Conservation (phyloP, 352 stramenopile species). For the Elongisporangium anandrum region DNA sequence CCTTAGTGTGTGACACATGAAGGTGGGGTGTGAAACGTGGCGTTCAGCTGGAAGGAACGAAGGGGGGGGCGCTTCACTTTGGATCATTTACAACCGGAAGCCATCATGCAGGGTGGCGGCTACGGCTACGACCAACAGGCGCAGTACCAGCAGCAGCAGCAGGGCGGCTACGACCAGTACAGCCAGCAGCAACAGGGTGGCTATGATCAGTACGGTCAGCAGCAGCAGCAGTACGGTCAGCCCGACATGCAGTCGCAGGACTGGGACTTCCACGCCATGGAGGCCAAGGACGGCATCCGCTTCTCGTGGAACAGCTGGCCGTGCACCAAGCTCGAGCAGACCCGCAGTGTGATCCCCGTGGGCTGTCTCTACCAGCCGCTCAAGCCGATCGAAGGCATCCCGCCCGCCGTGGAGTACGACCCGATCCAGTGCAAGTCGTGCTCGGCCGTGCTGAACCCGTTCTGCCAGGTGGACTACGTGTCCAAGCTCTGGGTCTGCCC, state of each 20-base stretch:
- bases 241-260: slow-evolving; percentile 73
- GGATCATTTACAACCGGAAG: slow-evolving; percentile 4
- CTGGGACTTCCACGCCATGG: slow-evolving; percentile 83
- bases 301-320: slow-evolving; percentile 99
- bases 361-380: slow-evolving; percentile 95
- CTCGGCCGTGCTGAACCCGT: slow-evolving; percentile 97
- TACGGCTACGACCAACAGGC: slow-evolving; percentile 34
- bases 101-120: slow-evolving; percentile 45
- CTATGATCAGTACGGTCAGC: slow-evolving; percentile 26
- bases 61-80: slow-evolving; percentile 2
- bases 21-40: background rate
- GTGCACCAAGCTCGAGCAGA: slow-evolving; percentile 96
- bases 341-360: slow-evolving; percentile 96
- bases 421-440: slow-evolving; percentile 98
- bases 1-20: background rate
- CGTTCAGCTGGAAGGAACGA: slow-evolving; percentile 1
- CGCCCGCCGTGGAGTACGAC: slow-evolving; percentile 95
- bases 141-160: slow-evolving; percentile 41
- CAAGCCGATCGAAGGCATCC: slow-evolving; percentile 95
- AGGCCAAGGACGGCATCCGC: slow-evolving; percentile 92
- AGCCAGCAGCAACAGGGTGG: slow-evolving; percentile 23
- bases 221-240: slow-evolving; percentile 22
- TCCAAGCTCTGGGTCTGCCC: slow-evolving; percentile 99
- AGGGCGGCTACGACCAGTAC: slow-evolving; percentile 24
- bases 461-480: slow-evolving; percentile 98